Conservation (phyloP, 1,139 yeast species). For the Yamadazyma trypodendri region DNA sequence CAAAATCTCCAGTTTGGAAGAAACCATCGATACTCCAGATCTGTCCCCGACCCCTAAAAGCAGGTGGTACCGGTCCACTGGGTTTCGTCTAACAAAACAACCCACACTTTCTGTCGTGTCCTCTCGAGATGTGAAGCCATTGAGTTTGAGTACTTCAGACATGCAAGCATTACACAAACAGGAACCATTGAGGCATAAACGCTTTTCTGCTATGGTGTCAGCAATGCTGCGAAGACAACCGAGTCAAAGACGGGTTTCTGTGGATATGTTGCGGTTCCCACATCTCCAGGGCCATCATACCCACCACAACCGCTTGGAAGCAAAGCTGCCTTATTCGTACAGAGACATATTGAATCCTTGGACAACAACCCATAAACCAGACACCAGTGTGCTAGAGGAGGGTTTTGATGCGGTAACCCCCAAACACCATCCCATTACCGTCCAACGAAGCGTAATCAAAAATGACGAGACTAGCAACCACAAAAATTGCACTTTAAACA, state of each 20-base stretch:
- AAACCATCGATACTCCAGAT: not conserved
- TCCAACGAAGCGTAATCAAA: too few relatives aligned
- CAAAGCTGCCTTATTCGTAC: not conserved
- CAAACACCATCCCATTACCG: too few relatives aligned
- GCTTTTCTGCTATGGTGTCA: not conserved
- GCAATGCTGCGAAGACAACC: not conserved
- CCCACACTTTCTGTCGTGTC: not conserved
- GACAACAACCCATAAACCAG: too few relatives aligned
- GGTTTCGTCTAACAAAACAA: not conserved
- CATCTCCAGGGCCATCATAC: conserved; percentile 5
- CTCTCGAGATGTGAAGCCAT: not conserved
- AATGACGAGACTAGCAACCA: too few relatives aligned
- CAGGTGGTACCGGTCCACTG: not conserved
- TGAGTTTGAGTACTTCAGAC: not conserved
- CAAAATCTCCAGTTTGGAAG: not conserved
- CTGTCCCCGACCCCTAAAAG: not conserved
- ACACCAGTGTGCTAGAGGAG: not conserved
- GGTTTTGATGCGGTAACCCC: not conserved
- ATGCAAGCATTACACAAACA: not conserved
- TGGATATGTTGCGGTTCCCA: conserved; percentile 9
- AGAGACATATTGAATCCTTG: not conserved
- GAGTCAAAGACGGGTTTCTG: conserved; percentile 3
- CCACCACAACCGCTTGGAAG: not conserved
- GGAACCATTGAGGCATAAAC: not conserved
- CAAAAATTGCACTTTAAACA: too few relatives aligned